Evolutionary conservation across 129 eudicot species (phyloP).

Genomic region (Lonicera japonica): DNA sequence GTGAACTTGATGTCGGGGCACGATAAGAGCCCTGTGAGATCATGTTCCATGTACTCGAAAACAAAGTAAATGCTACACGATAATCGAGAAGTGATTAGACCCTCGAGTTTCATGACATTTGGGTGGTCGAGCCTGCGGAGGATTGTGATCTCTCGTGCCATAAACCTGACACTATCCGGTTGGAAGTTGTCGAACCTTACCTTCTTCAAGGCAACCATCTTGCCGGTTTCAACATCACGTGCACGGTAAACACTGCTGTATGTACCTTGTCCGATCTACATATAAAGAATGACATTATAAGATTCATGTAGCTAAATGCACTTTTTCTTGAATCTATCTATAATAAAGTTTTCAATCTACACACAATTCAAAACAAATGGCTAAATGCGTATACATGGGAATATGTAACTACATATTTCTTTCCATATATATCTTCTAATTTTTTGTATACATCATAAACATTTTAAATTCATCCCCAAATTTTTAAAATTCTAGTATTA

Average conservation of each 20-base stretch:
- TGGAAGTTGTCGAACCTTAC: constrained; percentile 71
- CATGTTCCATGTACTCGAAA: constrained; percentile 93
- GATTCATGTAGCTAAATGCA: too few relatives aligned
- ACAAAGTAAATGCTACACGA: constrained; percentile 73
- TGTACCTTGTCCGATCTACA: constrained; percentile 86
- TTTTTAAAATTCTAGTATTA: too few relatives aligned
- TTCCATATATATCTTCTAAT: too few relatives aligned
- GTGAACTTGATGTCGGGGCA: constrained; percentile 61
- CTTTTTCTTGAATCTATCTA: too few relatives aligned
- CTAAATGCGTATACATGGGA: too few relatives aligned
- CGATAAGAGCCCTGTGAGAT: constrained; percentile 73
- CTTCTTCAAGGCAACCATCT: constrained; percentile 69
- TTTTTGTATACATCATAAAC: too few relatives aligned
- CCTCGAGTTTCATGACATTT: constrained; percentile 78
- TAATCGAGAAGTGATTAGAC: constrained; percentile 63
- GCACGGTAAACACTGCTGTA: constrained; percentile 84
- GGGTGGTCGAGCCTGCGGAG: constrained; percentile 80
- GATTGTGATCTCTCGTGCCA: constrained; percentile 80
- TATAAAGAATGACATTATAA: constrained; percentile 4
- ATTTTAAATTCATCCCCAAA: too few relatives aligned
- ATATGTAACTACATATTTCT: too few relatives aligned
- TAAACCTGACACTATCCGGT: constrained; percentile 79
- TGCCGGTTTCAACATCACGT: constrained; percentile 54
- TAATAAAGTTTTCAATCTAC: too few relatives aligned
- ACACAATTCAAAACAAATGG: too few relatives aligned